Base-by-base conservation (phyloP, 2,329 filamentous ascomycete species). In the Cladosporium sp. region DNA sequence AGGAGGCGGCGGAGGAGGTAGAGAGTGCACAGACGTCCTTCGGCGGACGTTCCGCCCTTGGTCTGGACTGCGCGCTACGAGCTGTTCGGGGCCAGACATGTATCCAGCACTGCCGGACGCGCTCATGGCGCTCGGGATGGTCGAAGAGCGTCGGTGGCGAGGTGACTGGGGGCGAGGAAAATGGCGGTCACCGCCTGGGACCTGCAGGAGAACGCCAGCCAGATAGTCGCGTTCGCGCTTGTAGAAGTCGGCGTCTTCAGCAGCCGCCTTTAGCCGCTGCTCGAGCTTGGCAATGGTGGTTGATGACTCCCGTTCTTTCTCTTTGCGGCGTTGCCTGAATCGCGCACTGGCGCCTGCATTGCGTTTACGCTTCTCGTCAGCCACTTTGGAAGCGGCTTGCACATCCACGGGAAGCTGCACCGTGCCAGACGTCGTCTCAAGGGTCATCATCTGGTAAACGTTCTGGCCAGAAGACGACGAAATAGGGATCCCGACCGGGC, bases 311-410 rank as follows among this genome's bases (percentile, higher is more conserved):
- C 81, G 81, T 66, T 92, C 87, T 67, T 86, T 85, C 63, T 90
- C 87, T 71, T 95, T 95, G 64, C 89, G 84, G 55, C 90, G 80
- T 64, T 84, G 82, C 52, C 89, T 81, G 59, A 95, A 93, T 54
- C 89, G 80, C 44, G 88, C 88, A 53, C 89, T 95, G 5, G 89
- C 89, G 44, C 87, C 87, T 38, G 89, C 89, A 64, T 95, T 95
- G 48, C 89, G 81, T 67, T 86, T 85, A 52, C 89, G 79, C 71
- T 93, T 95, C 68, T 95, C 88, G 63, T 93, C 87, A 37, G 88
- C 87, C 61, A 88, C 83, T 59, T 84, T 85, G 10, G 89, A 95
- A 10, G 86, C 89, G 61, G 89, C 86, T 60, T 89, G 86, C 41
- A 87, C 83, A 66, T 95, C 89, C 9, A 92, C 83, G 11, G 85